Evolutionary conservation across 768 basidiomycete species (phyloP).

Genomic region (Trametes sanguinea): DNA sequence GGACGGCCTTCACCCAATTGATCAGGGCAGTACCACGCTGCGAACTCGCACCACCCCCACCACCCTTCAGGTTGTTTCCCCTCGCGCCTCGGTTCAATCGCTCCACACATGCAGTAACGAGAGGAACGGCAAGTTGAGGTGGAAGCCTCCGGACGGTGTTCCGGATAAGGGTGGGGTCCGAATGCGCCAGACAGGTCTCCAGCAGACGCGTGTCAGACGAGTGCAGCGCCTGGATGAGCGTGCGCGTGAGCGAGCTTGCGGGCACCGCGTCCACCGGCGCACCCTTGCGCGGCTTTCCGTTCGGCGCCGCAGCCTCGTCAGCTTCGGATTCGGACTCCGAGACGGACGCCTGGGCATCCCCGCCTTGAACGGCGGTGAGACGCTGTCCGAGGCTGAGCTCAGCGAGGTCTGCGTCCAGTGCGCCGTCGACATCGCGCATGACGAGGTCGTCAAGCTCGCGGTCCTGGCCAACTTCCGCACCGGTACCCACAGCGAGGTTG

Average conservation of each 20-base stretch:
- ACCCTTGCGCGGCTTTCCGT: slow-evolving; percentile 32
- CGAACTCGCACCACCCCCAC: slow-evolving; percentile 77
- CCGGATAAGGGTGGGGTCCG: slow-evolving; percentile 75
- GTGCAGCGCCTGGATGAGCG: slow-evolving; percentile 94
- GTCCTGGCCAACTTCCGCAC: slow-evolving; percentile 63
- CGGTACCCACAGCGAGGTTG: slow-evolving; percentile 64
- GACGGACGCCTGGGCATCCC: slow-evolving; percentile 39
- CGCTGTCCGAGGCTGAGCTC: slow-evolving; percentile 93
- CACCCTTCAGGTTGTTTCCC: slow-evolving; percentile 72
- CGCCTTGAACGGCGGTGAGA: slow-evolving; percentile 69
- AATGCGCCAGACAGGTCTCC: slow-evolving; percentile 85
- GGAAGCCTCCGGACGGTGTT: slow-evolving; percentile 88
- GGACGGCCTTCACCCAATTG: slow-evolving; percentile 78
- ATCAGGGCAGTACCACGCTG: slow-evolving; percentile 72
- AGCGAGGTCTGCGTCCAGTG: slow-evolving; percentile 80
- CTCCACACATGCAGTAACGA: slow-evolving; percentile 88
- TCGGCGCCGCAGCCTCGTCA: slow-evolving; percentile 34
- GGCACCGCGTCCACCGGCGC: slow-evolving; percentile 51
- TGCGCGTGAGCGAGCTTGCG: slow-evolving; percentile 86
- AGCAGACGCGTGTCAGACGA: slow-evolving; percentile 88
- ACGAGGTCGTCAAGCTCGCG: slow-evolving; percentile 50
- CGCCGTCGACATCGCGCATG: slow-evolving; percentile 58
- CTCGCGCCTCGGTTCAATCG: slow-evolving; percentile 76
- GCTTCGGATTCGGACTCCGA: slow-evolving; percentile 50
- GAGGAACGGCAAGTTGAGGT: slow-evolving; percentile 80